phyloP scores from a whole-genome alignment of 208 protist genomes.

The Endotrypanum monterogeii region DNA sequence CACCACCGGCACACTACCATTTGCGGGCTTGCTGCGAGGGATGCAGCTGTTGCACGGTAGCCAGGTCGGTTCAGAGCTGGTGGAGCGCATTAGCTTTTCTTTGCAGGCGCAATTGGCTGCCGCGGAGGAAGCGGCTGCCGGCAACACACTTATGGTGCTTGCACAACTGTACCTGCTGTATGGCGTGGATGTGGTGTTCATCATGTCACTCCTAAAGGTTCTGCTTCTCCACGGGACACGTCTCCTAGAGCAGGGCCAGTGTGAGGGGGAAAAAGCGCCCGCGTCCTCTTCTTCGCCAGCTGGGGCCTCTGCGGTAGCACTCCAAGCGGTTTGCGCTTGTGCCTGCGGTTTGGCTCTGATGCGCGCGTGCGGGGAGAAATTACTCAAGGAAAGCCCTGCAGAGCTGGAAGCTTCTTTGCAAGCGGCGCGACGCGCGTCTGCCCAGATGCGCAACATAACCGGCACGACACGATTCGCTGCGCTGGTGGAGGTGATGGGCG shows the following conservation, averaged over 20 bases:
- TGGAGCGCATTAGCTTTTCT: conserved; percentile 53
- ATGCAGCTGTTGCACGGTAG: conserved; percentile 77
- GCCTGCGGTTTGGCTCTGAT: conserved; percentile 66
- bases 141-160: conserved; percentile 67
- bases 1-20: conserved; percentile 59
- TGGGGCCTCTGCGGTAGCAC: conserved; percentile 5
- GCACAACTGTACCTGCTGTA: conserved; percentile 76
- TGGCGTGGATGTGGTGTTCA: conserved; percentile 62
- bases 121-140: conserved; percentile 51
- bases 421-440: conserved; percentile 38
- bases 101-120: conserved; percentile 50
- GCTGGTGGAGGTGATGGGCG: conserved; percentile 68
- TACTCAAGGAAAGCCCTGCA: conserved; percentile 71
- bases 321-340: conserved; percentile 44
- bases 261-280: not conserved
- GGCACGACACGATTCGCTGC: conserved; percentile 49
- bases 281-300: conserved; percentile 1
- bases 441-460: conserved; percentile 27
- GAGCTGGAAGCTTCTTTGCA: conserved; percentile 59
- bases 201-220: conserved; percentile 54
- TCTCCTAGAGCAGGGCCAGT: conserved; percentile 6
- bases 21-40: conserved; percentile 75
- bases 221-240: conserved; percentile 36
- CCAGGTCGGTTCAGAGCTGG: conserved; percentile 65
- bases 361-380: conserved; percentile 77